These are phyloP conservation scores for Cutaneotrichosporon spelunceum DNA, from an alignment of 1,284 basidiomycete genomes.

Conservation along the genomic window DNA sequence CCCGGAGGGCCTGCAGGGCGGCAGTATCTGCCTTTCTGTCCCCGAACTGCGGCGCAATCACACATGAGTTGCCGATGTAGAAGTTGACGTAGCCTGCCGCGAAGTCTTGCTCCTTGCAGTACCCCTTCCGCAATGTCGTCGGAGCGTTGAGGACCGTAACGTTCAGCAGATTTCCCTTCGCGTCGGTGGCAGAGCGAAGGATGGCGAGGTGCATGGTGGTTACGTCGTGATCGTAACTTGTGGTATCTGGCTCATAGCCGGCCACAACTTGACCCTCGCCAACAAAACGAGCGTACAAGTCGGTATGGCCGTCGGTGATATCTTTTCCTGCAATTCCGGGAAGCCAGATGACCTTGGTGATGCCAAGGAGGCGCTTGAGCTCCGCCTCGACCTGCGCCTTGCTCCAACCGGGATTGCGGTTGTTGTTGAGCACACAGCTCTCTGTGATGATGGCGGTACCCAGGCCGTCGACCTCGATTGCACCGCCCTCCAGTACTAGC, in stretches of 20 bases:
- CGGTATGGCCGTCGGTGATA: constrained; percentile 12
- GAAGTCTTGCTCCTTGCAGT: constrained; percentile 13
- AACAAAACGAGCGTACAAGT: constrained; percentile 8
- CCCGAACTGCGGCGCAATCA: constrained; percentile 13
- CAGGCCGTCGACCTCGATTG: constrained; percentile 14
- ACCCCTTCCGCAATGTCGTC: not conserved
- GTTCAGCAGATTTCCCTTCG: not conserved
- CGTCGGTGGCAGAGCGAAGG: constrained; percentile 11
- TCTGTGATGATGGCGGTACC: constrained; percentile 16
- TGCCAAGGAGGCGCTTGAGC: constrained; percentile 3
- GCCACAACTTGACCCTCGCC: constrained; percentile 5
- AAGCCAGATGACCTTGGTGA: constrained; percentile 16
- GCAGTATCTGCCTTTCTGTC: constrained; percentile 6
- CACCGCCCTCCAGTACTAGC: constrained; percentile 12
- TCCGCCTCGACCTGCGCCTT: constrained; percentile 6
- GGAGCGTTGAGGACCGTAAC: constrained; percentile 9
- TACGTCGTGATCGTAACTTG: constrained; percentile 13
- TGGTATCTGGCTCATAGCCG: constrained; percentile 8
- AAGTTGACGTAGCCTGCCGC: constrained; percentile 23
- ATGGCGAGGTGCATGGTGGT: constrained; percentile 10
- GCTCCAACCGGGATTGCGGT: constrained; percentile 14
- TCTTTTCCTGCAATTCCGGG: constrained; percentile 13
- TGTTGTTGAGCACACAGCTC: constrained; percentile 14
- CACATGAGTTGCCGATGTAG: constrained; percentile 1
- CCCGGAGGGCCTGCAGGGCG: not conserved